phyloP scores from a whole-genome alignment of 768 basidiomycete genomes.

The Rhizopogon rudus region DNA sequence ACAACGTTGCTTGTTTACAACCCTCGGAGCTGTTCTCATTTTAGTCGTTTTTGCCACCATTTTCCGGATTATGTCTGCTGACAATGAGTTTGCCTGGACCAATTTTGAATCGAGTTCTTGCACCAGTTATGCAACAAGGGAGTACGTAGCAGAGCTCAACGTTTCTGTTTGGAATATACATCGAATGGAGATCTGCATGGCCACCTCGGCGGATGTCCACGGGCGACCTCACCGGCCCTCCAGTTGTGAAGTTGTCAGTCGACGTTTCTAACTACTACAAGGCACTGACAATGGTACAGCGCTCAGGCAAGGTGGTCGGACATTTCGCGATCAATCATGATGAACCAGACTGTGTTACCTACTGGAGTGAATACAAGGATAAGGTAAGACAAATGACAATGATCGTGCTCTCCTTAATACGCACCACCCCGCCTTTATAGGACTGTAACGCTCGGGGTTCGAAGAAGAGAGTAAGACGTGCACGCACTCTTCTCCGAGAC shows the following conservation, averaged over 20 bases:
- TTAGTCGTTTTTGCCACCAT: not conserved
- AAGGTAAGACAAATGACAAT: conserved; percentile 10
- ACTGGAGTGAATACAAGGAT: conserved; percentile 20
- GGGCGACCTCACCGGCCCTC: conserved; percentile 13
- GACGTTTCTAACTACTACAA: not conserved
- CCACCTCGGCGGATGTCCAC: conserved; percentile 15
- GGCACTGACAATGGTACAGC: conserved; percentile 1
- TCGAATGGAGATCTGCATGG: conserved; percentile 17
- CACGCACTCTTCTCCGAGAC: not conserved
- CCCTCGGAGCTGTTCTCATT: not conserved
- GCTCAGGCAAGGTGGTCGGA: conserved; percentile 17
- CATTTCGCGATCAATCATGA: conserved; percentile 19
- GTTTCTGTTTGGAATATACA: conserved; percentile 22
- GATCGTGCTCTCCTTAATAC: not conserved
- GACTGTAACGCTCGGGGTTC: conserved; percentile 21
- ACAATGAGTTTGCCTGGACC: conserved; percentile 10
- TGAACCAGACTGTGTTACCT: conserved; percentile 23
- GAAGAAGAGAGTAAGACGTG: conserved; percentile 11
- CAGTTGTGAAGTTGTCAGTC: conserved; percentile 20
- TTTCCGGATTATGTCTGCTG: not conserved
- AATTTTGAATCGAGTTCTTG: conserved; percentile 15
- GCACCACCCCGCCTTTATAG: conserved; percentile 4
- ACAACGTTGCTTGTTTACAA: not conserved
- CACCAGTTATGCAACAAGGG: conserved; percentile 21
- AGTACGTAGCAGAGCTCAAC: conserved; percentile 23